Conservation (phyloP, 768 basidiomycete species). For the Exsudoporus frostii region DNA sequence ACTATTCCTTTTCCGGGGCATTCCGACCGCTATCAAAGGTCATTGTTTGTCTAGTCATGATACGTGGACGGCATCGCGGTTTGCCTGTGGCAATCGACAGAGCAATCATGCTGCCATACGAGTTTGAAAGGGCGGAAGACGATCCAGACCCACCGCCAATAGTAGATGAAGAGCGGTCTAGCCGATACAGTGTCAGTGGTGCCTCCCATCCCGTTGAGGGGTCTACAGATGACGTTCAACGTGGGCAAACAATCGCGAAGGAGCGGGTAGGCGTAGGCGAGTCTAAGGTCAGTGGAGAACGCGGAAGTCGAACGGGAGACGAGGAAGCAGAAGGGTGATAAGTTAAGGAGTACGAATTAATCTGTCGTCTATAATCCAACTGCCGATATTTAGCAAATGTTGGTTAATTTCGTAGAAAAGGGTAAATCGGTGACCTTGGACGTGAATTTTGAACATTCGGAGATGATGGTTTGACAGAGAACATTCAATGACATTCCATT, state of each 20-base stretch:
- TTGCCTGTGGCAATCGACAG: conserved; percentile 86
- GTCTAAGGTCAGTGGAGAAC: neutral
- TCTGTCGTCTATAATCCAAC: too few relatives aligned
- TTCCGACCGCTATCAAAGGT: conserved; percentile 83
- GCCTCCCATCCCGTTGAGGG: neutral
- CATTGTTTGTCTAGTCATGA: conserved; percentile 84
- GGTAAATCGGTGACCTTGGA: neutral
- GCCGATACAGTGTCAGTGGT: neutral
- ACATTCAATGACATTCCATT: too few relatives aligned
- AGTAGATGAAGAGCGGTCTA: conserved; percentile 13
- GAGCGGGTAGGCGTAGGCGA: neutral
- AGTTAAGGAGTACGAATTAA: too few relatives aligned
- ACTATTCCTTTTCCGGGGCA: conserved; percentile 78
- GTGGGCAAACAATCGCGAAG: neutral
- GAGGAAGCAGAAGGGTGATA: neutral
- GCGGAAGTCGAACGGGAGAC: neutral
- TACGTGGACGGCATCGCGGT: conserved; percentile 90
- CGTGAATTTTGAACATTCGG: neutral
- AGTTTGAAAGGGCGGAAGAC: conserved; percentile 40
- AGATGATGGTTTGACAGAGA: too few relatives aligned
- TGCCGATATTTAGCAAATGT: neutral
- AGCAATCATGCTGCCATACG: conserved; percentile 76
- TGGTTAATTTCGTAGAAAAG: neutral
- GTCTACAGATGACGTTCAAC: neutral
- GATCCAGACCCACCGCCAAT: conserved; percentile 1